phyloP scores from a whole-genome alignment of 2,329 filamentous ascomycete species.

The Claviceps paspali region DNA sequence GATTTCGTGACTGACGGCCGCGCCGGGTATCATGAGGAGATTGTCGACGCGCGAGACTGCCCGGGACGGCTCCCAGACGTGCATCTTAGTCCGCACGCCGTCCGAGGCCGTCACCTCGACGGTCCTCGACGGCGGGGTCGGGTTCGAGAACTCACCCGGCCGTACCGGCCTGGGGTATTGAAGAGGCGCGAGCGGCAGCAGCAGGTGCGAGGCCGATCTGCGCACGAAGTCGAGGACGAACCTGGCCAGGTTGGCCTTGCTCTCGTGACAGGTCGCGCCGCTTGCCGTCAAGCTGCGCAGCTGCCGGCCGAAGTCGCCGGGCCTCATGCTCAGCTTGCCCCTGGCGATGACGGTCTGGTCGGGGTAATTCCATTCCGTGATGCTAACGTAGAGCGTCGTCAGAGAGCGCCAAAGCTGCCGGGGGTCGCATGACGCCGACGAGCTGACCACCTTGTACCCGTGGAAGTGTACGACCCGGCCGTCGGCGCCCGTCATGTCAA shows the following conservation, averaged over 20 bases:
- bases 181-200: constrained; percentile 38
- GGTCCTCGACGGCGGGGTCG: constrained; percentile 27
- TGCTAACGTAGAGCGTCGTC: constrained; percentile 45
- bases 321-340: not conserved
- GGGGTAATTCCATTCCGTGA: constrained; percentile 23
- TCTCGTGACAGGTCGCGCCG: constrained; percentile 15
- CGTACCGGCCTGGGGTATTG: constrained; percentile 32
- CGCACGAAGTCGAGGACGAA: constrained; percentile 42
- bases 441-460: constrained; percentile 47
- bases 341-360: not conserved
- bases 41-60: constrained; percentile 19
- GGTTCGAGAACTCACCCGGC: constrained; percentile 36
- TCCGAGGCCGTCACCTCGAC: constrained; percentile 36
- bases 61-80: constrained; percentile 37
- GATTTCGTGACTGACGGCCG: constrained; percentile 47
- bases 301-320: not conserved
- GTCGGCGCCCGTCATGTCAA: constrained; percentile 40
- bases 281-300: not conserved
- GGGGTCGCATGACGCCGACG: constrained; percentile 40
- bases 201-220: constrained; percentile 35
- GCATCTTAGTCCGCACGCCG: constrained; percentile 34
- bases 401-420: constrained; percentile 45
- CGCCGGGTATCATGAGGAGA: constrained; percentile 47
- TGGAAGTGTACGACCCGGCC: constrained; percentile 40
- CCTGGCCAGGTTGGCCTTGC: constrained; percentile 27